These are phyloP conservation scores for Xenosphaeropsis pyriputrescens DNA, from an alignment of 2,329 filamentous ascomycete species.

Conservation along the genomic window DNA sequence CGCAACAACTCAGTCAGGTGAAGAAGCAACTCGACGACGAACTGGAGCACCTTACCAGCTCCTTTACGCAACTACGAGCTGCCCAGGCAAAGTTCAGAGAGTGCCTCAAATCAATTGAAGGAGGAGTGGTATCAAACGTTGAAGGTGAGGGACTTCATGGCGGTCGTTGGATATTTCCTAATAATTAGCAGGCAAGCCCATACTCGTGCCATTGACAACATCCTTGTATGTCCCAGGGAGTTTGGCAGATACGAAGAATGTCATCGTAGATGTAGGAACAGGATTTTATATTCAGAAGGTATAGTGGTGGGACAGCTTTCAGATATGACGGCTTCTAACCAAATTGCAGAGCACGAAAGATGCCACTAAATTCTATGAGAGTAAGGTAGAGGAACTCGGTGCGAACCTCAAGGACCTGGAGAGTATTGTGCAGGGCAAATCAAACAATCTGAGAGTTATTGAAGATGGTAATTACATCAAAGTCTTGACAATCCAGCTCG, in stretches of 20 bases:
- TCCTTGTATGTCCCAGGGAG: conserved; percentile 86
- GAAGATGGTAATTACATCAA: conserved; percentile 59
- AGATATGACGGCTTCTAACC: not conserved
- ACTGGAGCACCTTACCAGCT: conserved; percentile 82
- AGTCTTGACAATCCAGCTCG: not conserved
- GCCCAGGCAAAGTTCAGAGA: conserved; percentile 89
- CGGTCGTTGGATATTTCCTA: conserved; percentile 6
- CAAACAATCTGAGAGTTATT: conserved; percentile 68
- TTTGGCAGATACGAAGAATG: conserved; percentile 57
- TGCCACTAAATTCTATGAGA: conserved; percentile 51
- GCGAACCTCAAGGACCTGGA: conserved; percentile 53
- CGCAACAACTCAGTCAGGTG: conserved; percentile 75
- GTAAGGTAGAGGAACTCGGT: conserved; percentile 51
- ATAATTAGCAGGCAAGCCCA: conserved; percentile 27
- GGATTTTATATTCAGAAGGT: conserved; percentile 94
- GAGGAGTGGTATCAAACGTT: conserved; percentile 29
- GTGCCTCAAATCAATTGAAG: conserved; percentile 64
- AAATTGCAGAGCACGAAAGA: conserved; percentile 32
- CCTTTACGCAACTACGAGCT: conserved; percentile 77
- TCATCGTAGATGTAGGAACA: conserved; percentile 85
- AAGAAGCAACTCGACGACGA: conserved; percentile 96
- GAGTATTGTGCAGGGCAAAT: conserved; percentile 59
- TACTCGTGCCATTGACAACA: conserved; percentile 88
- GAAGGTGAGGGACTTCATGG: conserved; percentile 19
- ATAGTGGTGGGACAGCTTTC: not conserved